phyloP scores from a whole-genome alignment of 2,329 filamentous ascomycete species.

The Colletotrichum euphorbiae region DNA sequence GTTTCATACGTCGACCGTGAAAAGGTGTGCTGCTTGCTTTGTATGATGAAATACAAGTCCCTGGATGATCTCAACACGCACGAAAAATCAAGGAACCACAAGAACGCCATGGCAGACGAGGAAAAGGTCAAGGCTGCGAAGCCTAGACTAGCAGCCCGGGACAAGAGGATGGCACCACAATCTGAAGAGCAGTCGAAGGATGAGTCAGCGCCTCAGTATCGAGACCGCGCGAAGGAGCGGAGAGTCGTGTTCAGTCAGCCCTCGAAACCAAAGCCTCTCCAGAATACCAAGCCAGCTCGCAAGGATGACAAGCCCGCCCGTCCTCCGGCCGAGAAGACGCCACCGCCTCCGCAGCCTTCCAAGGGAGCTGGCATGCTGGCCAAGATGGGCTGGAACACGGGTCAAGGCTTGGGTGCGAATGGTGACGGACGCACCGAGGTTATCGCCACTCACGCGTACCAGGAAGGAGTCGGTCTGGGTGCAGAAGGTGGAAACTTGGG shows the following conservation, averaged over 20 bases:
- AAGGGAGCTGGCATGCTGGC: slow-evolving; percentile 76
- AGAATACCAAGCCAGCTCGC: slow-evolving; percentile 44
- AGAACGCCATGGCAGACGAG: slow-evolving; percentile 53
- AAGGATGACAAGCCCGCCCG: slow-evolving; percentile 48
- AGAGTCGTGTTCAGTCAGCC: slow-evolving; percentile 72
- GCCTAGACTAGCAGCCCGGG: slow-evolving; percentile 49
- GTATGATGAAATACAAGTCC: slow-evolving; percentile 60
- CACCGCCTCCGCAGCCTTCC: slow-evolving; percentile 55
- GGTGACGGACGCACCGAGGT: slow-evolving; percentile 73
- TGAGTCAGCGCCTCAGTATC: slow-evolving; percentile 57
- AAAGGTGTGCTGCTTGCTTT: slow-evolving; percentile 58
- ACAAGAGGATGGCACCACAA: slow-evolving; percentile 52
- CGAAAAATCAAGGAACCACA: slow-evolving; percentile 57
- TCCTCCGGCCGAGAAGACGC: slow-evolving; percentile 44
- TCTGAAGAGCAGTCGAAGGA: slow-evolving; percentile 42
- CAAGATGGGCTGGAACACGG: slow-evolving; percentile 79
- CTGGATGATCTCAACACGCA: slow-evolving; percentile 56
- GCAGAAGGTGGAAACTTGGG: slow-evolving; percentile 77
- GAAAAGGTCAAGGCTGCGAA: slow-evolving; percentile 62
- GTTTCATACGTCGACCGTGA: slow-evolving; percentile 70
- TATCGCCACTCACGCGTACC: slow-evolving; percentile 73
- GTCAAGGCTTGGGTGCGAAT: slow-evolving; percentile 72
- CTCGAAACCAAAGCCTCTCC: slow-evolving; percentile 57
- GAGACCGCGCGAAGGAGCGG: slow-evolving; percentile 76
- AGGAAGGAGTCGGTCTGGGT: slow-evolving; percentile 76